Base-by-base conservation (phyloP, 2,329 filamentous ascomycete genomes). In the Cercospora janseana region DNA sequence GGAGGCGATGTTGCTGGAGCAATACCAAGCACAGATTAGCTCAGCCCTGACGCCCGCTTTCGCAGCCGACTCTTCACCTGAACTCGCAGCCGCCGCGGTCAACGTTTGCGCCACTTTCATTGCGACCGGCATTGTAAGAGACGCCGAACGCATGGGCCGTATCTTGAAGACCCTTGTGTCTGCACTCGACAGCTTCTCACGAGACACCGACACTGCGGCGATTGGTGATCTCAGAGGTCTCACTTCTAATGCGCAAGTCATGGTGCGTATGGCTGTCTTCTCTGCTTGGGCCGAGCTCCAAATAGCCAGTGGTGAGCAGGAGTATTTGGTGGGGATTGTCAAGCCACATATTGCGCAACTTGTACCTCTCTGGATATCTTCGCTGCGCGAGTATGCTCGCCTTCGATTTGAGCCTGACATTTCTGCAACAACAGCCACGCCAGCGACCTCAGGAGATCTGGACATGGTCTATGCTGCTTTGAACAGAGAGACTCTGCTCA, bases 21-120 rank as follows among this genome's bases (percentile, higher is more conserved):
- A 98, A 69, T 98, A 98, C 64, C 94, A 98, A 70, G 93, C 93
- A 4, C 93, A 98, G 66, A 98, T 98, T 66, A 91, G 91, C 63
- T 97, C 93, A 13, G 93, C 93, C 0, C 77, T 98, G 54, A 98
- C 94, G 0, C 93, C 93, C 3, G 94, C 93, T 0, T 98, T 98
- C 71, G 91, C 93, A 1, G 86, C 85, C 3, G 93, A 98, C 68
- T 98, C 93, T 0, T 96, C 92, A 0, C 91, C 94, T 0, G 93
- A 98, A 68, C 77, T 98, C 12, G 94, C 93, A 6, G 91, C 93
- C 0, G 92, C 96, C 66, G 93, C 94, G 12, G 88, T 98, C 57
- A 95, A 95, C 63, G 93, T 98, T 5, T 98, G 93, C 64, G 93
- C 92, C n/a, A 90, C 88, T 1, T 98, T 98, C 70, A 94, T 98